Evolutionary conservation across 495 filamentous ascomycete species (phyloP).

Genomic region (Tetracladium setigerum): DNA sequence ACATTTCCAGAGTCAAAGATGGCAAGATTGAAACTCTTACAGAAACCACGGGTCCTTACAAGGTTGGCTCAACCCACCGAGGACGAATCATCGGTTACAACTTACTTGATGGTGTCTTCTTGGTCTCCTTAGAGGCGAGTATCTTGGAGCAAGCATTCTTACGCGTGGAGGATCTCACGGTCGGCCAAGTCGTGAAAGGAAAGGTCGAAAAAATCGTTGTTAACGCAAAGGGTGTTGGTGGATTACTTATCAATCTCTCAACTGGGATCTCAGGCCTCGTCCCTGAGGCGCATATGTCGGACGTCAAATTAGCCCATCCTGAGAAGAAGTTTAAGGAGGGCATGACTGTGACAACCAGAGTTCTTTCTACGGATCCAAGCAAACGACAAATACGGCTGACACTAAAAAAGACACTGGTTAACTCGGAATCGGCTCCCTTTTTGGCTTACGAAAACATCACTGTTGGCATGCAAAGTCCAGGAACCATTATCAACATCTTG

Average conservation of each 20-base stretch:
- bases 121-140: conserved; percentile 74
- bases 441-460: conserved; percentile 62
- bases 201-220: conserved; percentile 78
- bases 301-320: conserved; percentile 80
- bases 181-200: conserved; percentile 77
- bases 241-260: conserved; percentile 72
- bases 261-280: conserved; percentile 85
- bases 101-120: conserved; percentile 72
- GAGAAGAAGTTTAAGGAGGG: conserved; percentile 95
- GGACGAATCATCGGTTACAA: conserved; percentile 84
- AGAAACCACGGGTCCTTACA: conserved; percentile 66
- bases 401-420: conserved; percentile 87
- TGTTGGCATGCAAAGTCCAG: conserved; percentile 66
- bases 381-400: conserved; percentile 81
- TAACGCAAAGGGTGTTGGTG: conserved; percentile 62
- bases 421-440: conserved; percentile 71
- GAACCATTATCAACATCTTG: conserved; percentile 76
- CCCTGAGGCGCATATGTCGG: conserved; percentile 79
- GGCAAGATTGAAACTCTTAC: conserved; percentile 75
- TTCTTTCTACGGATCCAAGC: conserved; percentile 69
- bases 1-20: conserved; percentile 86
- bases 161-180: conserved; percentile 74
- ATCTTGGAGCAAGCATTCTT: conserved; percentile 84
- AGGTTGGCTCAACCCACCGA: conserved; percentile 65
- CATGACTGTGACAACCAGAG: conserved; percentile 69